Base-by-base conservation (phyloP, 1,139 yeast species). In the Saccharomyces pastorianus region DNA sequence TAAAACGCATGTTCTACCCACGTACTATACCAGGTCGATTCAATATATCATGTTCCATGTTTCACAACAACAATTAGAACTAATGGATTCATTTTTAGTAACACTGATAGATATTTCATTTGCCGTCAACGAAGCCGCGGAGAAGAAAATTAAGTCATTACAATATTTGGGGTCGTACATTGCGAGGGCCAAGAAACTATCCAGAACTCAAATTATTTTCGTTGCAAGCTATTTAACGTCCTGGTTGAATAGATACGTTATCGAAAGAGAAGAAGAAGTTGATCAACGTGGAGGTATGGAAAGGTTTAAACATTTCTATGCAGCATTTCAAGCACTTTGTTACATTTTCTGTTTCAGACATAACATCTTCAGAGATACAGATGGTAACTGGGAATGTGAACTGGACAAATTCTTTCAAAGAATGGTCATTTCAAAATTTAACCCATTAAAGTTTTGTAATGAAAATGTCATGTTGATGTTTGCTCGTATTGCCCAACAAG, bases 331-430 rank as follows among this genome's bases (percentile, higher is more conserved):
- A 73, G 90, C 96, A 0, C 73, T 93, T 53, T 77, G 95, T 61
- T 93, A 93, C 70, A 88, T 93, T 41, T 90, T 91, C 67, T 93
- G 98, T 67, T 93, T 91, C 72, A 80, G 97, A 58, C 88, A 88
- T 69, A 72, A 80, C 49, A 69, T 79, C 51, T 76, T 93, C 58
- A 78, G 82, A 61, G 71, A 66, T 46, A 62, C 63, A 1, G 71
- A 70, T 47, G 69, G 69, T 25, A 66, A 65, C 54, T 91, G 98
- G 98, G 96, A 85, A 64, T 84, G 91, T 60, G 84, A 81, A 50
- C 69, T 91, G 50, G 96, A 91, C 66, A 84, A 83, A 70, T 85
- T 93, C 60, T 89, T 91, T 73, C 96, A 88, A 69, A 77, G 96
- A 61, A 81, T 88, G 60, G 84, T 95, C 46, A 80, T 90, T 47